A percentile compares a stretch with the other conserved stretches of the same genome.
phyloP scores from a whole-genome alignment of 2,329 filamentous ascomycete species.

The Cadophora luteo-olivacea region DNA sequence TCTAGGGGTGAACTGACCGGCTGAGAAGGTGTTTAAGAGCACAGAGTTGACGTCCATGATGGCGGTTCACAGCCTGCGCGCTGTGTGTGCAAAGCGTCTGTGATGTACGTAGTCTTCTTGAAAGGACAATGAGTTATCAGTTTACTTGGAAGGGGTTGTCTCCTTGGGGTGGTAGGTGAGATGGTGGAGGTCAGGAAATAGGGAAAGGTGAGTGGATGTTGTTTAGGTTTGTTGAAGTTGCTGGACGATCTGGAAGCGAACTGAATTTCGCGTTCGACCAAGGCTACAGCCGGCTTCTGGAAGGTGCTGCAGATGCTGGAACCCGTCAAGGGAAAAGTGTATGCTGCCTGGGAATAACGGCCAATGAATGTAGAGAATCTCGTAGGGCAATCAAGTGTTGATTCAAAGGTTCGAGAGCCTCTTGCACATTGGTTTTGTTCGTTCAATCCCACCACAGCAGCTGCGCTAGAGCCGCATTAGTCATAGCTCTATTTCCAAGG shows the following conservation, averaged over 20 bases:
- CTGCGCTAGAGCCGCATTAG: not conserved
- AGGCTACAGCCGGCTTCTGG: slow-evolving; percentile 34
- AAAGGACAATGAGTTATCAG: slow-evolving; percentile 22
- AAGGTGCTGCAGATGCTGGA: slow-evolving; percentile 30
- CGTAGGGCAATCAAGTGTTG: slow-evolving; percentile 1
- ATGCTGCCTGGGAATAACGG: slow-evolving; percentile 26
- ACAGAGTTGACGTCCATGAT: slow-evolving; percentile 97
- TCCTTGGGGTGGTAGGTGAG: slow-evolving; percentile 26
- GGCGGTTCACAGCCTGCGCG: slow-evolving; percentile 45
- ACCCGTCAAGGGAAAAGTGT: slow-evolving; percentile 28
- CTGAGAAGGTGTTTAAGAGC: slow-evolving; percentile 93
- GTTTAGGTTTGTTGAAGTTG: slow-evolving; percentile 34
- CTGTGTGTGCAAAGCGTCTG: slow-evolving; percentile 32
- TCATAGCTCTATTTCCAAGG: not conserved
- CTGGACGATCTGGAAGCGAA: slow-evolving; percentile 37
- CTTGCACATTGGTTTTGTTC: slow-evolving; percentile 12
- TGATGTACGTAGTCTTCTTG: slow-evolving; percentile 22
- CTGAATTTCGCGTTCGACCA: slow-evolving; percentile 32
- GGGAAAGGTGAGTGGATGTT: slow-evolving; percentile 26
- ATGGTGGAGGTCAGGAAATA: slow-evolving; percentile 27
- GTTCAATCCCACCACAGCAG: slow-evolving; percentile 2
- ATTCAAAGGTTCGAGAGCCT: not conserved
- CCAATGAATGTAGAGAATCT: slow-evolving; percentile 39
- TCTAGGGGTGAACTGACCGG: slow-evolving; percentile 67
- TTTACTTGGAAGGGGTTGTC: slow-evolving; percentile 22